Percentiles rank a stretch among this genome's conserved stretches.
These are phyloP conservation scores for Ophiocordyceps robertsii DNA, from an alignment of 2,329 filamentous ascomycete species.

Conservation along the genomic window DNA sequence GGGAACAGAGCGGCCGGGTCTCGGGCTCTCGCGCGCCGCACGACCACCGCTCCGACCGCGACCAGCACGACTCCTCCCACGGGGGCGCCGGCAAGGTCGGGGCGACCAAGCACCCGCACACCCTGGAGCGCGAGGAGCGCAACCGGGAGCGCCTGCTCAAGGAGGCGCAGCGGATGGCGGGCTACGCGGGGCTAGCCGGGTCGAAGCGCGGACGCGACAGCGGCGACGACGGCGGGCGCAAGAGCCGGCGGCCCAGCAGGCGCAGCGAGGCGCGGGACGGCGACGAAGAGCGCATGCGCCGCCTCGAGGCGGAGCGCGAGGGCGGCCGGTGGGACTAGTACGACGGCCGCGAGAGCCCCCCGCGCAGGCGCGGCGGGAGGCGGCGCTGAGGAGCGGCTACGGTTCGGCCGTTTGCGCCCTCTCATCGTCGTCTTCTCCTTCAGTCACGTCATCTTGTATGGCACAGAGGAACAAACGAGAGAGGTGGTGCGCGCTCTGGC, in stretches of 20 bases:
- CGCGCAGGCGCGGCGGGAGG: not conserved
- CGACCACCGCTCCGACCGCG: slow-evolving; percentile 3
- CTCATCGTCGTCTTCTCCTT: not conserved
- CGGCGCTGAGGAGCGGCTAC: not conserved
- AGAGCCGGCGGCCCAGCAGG: slow-evolving; percentile 27
- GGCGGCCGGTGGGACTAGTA: slow-evolving; percentile 31
- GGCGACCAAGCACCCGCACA: slow-evolving; percentile 44
- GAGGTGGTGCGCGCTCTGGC: no score
- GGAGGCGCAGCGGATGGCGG: slow-evolving; percentile 52
- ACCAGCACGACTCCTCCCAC: slow-evolving; percentile 23
- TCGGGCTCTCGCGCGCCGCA: slow-evolving; percentile 6
- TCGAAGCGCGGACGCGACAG: slow-evolving; percentile 38
- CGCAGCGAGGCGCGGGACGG: slow-evolving; percentile 32
- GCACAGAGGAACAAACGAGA: not conserved
- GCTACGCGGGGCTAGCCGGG: slow-evolving; percentile 28
- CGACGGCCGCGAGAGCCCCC: not conserved
- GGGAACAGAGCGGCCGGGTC: slow-evolving; percentile 25
- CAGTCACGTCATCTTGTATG: not conserved
- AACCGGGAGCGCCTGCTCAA: slow-evolving; percentile 53
- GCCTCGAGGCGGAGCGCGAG: slow-evolving; percentile 48
- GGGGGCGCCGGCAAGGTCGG: slow-evolving; percentile 8
- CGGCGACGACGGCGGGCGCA: slow-evolving; percentile 22
- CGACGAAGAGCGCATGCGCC: slow-evolving; percentile 37
- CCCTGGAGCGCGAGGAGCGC: slow-evolving; percentile 53
- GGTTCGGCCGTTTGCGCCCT: not conserved